Base-by-base conservation (phyloP, 495 filamentous ascomycete species). In the Geoglossum glabrum region DNA sequence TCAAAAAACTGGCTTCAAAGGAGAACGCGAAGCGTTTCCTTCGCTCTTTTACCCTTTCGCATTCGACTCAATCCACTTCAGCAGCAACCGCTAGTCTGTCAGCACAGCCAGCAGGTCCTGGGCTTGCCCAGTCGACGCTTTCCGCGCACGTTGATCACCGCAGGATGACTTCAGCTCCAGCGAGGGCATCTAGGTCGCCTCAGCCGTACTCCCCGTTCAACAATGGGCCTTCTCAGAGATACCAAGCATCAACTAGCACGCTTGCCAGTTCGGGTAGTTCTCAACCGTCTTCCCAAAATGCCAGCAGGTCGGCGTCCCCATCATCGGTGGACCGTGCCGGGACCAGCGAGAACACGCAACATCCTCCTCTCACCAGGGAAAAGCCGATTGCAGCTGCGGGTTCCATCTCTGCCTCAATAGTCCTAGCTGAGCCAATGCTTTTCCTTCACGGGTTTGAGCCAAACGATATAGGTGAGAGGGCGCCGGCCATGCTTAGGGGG, bases 401-500 rank as follows among this genome's bases (percentile, higher is more conserved):
- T 67, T 85, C 85, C 11, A 71, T 90, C 10, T 69, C 78, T 0
- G 82, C 85, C 55, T 84, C 79, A 0, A 84, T 90, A 30, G 72
- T 82, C 17, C 71, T 98, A 25, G 89, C 89, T 9, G 93, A 97
- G 65, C 90, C 93, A 1, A 83, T 87, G 11, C 74, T 98, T 1
- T 98, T 86, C 67, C 74, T 97, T 31, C 85, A 87, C 50, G 90
- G 92, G 0, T 93, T 95, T 64, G 90, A 96, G 63, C 87, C 90
- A 50, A 78, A 82, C 59, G 83, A 86, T 55, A 74, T 76, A 26
- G 74, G 70, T 40, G 76, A 80, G 8, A 79, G 85, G 50, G 81
- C 81, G 26, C 87, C 86, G 11, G 84, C 93, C 7, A 85, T 98
- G 64, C 72, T 98, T 13, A 78, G 92, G 51, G 92, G 92, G 7